Conservation (phyloP, 371 early-diverging fungal species). For the Actinomortierella wolfii region DNA sequence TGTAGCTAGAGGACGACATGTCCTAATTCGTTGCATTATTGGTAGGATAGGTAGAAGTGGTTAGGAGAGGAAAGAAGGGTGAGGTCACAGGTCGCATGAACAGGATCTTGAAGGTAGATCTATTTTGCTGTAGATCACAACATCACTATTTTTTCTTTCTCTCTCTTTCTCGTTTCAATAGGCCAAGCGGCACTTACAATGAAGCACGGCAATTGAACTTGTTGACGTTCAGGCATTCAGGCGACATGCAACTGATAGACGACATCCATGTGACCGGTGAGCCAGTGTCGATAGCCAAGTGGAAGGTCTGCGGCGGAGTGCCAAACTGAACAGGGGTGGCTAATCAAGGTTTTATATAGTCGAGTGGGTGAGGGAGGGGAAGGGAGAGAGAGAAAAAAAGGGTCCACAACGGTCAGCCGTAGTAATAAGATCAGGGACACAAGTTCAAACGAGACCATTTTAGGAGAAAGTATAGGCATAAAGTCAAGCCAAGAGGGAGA, state of each 20-base stretch:
- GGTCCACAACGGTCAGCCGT: no score
- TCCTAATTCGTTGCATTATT: no score
- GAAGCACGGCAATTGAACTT: slow-evolving; percentile 25
- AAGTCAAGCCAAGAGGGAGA: no score
- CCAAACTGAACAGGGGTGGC: slow-evolving; percentile 27
- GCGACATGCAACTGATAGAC: slow-evolving; percentile 4
- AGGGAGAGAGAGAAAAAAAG: slow-evolving; percentile 1
- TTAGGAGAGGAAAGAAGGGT: no score
- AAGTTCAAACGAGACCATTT: no score
- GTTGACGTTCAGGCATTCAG: slow-evolving; percentile 3
- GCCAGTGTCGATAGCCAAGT: slow-evolving; percentile 36
- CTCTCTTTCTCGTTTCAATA: neutral
- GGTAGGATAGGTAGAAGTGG: no score
- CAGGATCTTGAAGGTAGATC: no score
- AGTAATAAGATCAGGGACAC: neutral
- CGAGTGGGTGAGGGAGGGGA: neutral
- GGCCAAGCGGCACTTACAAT: slow-evolving; percentile 12
- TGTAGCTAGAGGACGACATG: no score
- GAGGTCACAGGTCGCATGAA: no score
- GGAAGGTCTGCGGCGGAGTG: slow-evolving; percentile 29
- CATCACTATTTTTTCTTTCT: no score
- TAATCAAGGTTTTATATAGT: neutral
- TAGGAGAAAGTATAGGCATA: no score
- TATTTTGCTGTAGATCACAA: no score
- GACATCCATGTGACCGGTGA: slow-evolving; percentile 37